A percentile compares a stretch with the other conserved stretches of the same genome.
These are phyloP conservation scores for Penicillium sp. DNA, from an alignment of 2,329 filamentous ascomycete species.

Conservation along the genomic window DNA sequence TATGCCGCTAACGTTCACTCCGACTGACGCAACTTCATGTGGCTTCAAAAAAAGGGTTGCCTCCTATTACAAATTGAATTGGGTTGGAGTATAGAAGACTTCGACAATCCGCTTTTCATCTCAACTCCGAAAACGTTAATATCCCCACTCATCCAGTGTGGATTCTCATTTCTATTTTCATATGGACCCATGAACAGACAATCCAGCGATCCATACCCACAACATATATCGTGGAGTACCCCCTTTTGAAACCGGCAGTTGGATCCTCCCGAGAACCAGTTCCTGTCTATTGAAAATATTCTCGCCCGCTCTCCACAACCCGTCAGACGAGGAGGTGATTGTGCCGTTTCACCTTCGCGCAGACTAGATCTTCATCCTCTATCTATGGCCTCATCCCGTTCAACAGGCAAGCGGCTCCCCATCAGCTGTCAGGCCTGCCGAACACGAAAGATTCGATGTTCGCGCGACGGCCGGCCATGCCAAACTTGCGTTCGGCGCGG, in stretches of 20 bases:
- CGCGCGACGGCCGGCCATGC: constrained; percentile 39
- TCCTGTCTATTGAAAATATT: background rate
- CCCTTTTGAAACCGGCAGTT: background rate
- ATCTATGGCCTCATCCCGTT: constrained; percentile 27
- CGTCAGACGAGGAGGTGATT: background rate
- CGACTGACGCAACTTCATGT: constrained; percentile 1
- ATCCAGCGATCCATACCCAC: background rate
- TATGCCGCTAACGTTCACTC: background rate
- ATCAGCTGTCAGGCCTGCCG: constrained; percentile 44
- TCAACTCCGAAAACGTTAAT: background rate
- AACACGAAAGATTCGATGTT: constrained; percentile 40
- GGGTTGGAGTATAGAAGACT: constrained; percentile 3
- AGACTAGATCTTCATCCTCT: background rate
- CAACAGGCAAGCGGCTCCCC: constrained; percentile 36
- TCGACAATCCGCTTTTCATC: background rate
- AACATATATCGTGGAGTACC: background rate
- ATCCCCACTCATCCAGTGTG: background rate
- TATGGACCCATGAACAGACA: background rate
- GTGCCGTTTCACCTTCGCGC: background rate
- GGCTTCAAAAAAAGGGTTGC: constrained; percentile 5
- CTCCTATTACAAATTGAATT: constrained; percentile 1
- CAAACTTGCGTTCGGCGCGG: constrained; percentile 41
- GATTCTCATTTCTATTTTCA: background rate
- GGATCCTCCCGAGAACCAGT: background rate
- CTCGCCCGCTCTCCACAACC: background rate